Evolutionary conservation across 306 rosid genomes (phyloP), one percentile per base, ranked within the genome.

Genomic region (Betula pendula): DNA sequence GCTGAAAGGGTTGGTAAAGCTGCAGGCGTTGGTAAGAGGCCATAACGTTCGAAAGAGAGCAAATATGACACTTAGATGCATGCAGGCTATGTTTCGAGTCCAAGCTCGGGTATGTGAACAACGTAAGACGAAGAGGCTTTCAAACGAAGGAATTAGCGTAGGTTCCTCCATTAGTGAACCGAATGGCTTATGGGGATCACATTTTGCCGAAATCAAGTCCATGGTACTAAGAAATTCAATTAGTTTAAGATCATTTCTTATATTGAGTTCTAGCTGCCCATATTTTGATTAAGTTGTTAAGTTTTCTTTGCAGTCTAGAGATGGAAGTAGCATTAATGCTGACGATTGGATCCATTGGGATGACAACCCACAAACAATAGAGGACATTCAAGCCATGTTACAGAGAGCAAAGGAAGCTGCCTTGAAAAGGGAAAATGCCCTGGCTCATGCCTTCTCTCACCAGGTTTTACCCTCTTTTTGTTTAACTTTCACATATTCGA

Each of bases 21-120:
- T 88, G 72, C 92, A 88, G 62, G 90, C 92, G 9, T 75, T 88
- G 65, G 90, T 88, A 74, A 84, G 92, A 80, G 92, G 88, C 5
- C 84, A 84, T 56, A 88, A 68, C 66, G 88, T 88, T 47, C 76
- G 90, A 38, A 86, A 75, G 74, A 47, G 92, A 71, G 85, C 90
- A 55, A 77, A 86, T 49, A 72, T 69, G 67, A 86, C 90, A 11
- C 85, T 88, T 31, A 79, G 81, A n/a, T 86, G 87, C 87, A 88
- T 88, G 88, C 89, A 88, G 42, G 87, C 88, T 69, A 58, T 88
- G 67, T 81, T 86, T 72, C 65, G 90, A 68, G 88, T 84, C 55
- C 92, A 88, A 66, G 75, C 81, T 52, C 81, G 81, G 48, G 84
- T 86, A 14, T 72, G 82, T 17, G 80, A 80, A 53, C 84, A 84